A percentile compares a stretch with the other conserved stretches of the same genome.
These are phyloP conservation scores for Pythium oligandrum DNA, from an alignment of 352 stramenopile species.

Conservation along the genomic window DNA sequence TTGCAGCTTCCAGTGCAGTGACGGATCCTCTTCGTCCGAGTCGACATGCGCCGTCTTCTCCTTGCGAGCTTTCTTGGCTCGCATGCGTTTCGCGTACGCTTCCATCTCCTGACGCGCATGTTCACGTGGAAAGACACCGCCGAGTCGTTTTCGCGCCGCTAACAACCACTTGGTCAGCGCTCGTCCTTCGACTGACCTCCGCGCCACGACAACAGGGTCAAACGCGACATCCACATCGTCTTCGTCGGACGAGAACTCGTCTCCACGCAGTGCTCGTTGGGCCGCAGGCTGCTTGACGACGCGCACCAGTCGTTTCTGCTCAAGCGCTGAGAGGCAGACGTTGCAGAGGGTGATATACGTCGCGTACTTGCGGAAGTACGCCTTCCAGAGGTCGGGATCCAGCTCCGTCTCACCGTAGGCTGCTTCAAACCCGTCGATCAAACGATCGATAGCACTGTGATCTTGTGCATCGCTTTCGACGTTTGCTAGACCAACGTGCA, in stretches of 20 bases:
- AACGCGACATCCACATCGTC: conserved; percentile 88
- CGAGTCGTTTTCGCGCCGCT: conserved; percentile 87
- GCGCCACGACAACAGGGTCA: conserved; percentile 89
- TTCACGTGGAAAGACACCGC: conserved; percentile 87
- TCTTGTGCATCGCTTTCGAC: conserved; percentile 65
- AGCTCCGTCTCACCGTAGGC: conserved; percentile 86
- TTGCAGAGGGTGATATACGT: conserved; percentile 93
- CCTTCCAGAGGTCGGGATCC: conserved; percentile 93
- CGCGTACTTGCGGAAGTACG: conserved; percentile 94
- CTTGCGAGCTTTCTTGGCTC: conserved; percentile 52
- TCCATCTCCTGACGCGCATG: conserved; percentile 89
- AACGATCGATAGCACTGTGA: conserved; percentile 63
- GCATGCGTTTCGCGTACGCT: conserved; percentile 90
- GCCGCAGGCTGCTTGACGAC: conserved; percentile 25
- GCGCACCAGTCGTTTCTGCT: conserved; percentile 44
- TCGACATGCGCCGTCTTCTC: conserved; percentile 59
- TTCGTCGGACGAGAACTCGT: conserved; percentile 93
- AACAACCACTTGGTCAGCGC: conserved; percentile 95
- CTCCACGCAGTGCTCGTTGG: conserved; percentile 36
- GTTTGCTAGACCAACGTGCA: conserved; percentile 82
- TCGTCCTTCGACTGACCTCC: conserved; percentile 85
- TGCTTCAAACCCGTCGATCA: conserved; percentile 69
- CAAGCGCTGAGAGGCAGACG: conserved; percentile 72
- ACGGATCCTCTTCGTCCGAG: conserved; percentile 70
- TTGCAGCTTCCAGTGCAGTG: conserved; percentile 68